phyloP scores from a whole-genome alignment of 2,329 filamentous ascomycete species.

The Nemania sp. region DNA sequence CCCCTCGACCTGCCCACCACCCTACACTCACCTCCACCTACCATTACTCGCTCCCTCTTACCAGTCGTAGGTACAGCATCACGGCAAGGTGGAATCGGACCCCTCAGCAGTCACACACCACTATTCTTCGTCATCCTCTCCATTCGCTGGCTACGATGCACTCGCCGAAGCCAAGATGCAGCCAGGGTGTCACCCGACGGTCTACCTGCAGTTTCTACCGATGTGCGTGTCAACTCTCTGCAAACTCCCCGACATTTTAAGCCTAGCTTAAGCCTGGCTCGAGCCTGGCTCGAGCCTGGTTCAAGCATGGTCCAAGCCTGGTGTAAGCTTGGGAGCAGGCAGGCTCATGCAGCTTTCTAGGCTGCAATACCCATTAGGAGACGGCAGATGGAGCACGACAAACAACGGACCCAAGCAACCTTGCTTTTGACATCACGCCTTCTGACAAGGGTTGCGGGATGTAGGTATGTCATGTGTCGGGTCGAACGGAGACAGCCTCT shows the following conservation, averaged over 20 bases:
- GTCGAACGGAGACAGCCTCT: neutral
- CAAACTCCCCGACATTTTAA: constrained; percentile 2
- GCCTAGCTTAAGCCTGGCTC: neutral
- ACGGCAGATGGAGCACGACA: constrained; percentile 8
- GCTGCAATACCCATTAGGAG: constrained; percentile 17
- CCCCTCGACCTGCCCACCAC: neutral
- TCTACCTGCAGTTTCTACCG: constrained; percentile 11
- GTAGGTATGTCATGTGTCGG: constrained; percentile 1
- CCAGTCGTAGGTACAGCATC: neutral
- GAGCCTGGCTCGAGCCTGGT: neutral
- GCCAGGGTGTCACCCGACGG: constrained; percentile 13
- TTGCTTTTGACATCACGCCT: constrained; percentile 14
- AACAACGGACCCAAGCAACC: constrained; percentile 8
- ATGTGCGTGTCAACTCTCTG: constrained; percentile 12
- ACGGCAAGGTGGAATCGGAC: constrained; percentile 5
- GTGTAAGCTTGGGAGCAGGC: neutral
- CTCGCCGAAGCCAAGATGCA: constrained; percentile 17
- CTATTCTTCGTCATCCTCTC: constrained; percentile 2
- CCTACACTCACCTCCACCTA: constrained; percentile 12
- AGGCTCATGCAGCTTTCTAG: constrained; percentile 28
- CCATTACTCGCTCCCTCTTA: constrained; percentile 6
- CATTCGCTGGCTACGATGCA: constrained; percentile 25
- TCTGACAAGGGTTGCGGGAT: neutral
- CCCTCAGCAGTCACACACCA: constrained; percentile 5
- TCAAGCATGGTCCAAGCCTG: neutral